A percentile compares a stretch with the other conserved stretches of the same genome.
Evolutionary conservation across 768 basidiomycete genomes (phyloP).

Genomic region (Hygrocybe punicea): DNA sequence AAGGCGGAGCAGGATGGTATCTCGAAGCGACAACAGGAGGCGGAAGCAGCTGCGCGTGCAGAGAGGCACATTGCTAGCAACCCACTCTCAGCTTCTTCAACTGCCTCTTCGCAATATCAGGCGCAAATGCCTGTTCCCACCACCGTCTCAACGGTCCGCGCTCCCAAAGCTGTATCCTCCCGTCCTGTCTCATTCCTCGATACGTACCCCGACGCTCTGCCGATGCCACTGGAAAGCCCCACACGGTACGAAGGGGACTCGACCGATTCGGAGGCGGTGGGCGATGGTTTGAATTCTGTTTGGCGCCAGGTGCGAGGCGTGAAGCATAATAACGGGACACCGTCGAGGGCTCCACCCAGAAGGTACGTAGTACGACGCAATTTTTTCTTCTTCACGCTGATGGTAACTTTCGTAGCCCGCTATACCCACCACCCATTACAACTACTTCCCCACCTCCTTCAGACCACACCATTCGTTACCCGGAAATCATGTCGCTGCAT

Average conservation of each 20-base stretch:
- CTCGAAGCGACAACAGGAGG: constrained; percentile 55
- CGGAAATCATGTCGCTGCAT: constrained; percentile 74
- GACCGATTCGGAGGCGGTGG: constrained; percentile 45
- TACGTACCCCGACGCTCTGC: constrained; percentile 43
- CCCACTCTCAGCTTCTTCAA: constrained; percentile 16
- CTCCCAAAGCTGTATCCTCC: constrained; percentile 29
- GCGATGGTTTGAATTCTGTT: constrained; percentile 18
- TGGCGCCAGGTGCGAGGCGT: constrained; percentile 17
- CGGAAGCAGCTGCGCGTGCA: constrained; percentile 47
- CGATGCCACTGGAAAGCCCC: constrained; percentile 70
- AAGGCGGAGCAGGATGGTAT: constrained; percentile 58
- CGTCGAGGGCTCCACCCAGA: constrained; percentile 29
- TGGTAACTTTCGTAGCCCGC: constrained; percentile 1
- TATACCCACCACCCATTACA: constrained; percentile 56
- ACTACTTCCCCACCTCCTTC: constrained; percentile 64
- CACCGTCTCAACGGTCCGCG: constrained; percentile 22
- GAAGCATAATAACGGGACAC: constrained; percentile 25
- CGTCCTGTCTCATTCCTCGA: constrained; percentile 36
- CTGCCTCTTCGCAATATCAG: constrained; percentile 9
- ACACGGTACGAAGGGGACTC: constrained; percentile 49
- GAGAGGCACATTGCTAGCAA: constrained; percentile 35
- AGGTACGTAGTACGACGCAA: constrained; percentile 29
- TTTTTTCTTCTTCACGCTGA: neutral
- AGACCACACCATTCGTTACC: constrained; percentile 52
- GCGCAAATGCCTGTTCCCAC: constrained; percentile 1